Base-by-base conservation (phyloP, 768 basidiomycete species). In the Roridomyces roridus region DNA sequence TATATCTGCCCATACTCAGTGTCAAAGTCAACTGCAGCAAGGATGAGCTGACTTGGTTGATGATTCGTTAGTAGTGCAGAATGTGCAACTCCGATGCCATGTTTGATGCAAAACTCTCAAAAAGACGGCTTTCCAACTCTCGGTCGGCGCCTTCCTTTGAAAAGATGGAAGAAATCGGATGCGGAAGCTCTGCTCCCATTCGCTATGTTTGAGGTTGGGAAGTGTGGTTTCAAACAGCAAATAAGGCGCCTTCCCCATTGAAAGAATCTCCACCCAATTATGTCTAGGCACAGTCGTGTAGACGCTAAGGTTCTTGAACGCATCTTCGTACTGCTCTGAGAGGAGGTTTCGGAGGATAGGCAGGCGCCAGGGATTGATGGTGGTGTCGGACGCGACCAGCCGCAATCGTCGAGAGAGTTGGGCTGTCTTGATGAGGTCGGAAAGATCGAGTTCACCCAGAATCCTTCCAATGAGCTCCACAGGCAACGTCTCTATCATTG, bases 261-360 rank as follows among this genome's bases (percentile, higher is more conserved):
- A 80, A 46, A 92, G 68, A 29, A 92, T 85, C 52, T 91, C 88
- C 46, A 93, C 79, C 87, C 89, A 93, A 66, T 92, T 93, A 50
- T 88, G 85, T 42, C 87, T 78, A 5, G 91, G 91, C 1, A 92
- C 86, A 31, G 74, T 84, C 29, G 73, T 73, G 28, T 84, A 84
- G 28, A 88, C 80, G 63, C 87, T 83, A 23, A 93, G 79, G 59
- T 86, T 81, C 57, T 73, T 80, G 47, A 92, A 68, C 24, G 74
- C 69, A 7, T 68, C 67, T 50, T 86, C 84, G 61, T 88, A 87
- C 24, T 67, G 58, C 26, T 70, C 67, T 15, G 70, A 70, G 23
- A 69, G 73, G 21, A 93, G 78, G 59, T 77, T 83, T 25, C 80
- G 81, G 21, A 86, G 70, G 61, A 92, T 91, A 3, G 91, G 88